Evolutionary conservation across 768 basidiomycete species (phyloP).

Genomic region (Cyclocybe aegerita): DNA sequence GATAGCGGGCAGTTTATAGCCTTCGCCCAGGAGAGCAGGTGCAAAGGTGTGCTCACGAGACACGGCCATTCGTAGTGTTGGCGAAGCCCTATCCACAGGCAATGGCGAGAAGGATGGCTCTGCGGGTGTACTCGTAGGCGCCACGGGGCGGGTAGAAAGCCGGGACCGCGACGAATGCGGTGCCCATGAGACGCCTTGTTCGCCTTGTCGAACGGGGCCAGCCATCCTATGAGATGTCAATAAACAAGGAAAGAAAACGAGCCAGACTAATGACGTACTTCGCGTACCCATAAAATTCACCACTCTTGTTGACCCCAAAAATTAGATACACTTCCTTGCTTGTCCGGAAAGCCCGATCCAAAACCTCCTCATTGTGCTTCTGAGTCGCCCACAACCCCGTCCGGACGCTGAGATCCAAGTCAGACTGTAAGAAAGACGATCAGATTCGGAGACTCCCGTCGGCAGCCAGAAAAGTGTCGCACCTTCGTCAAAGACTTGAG

Average conservation of each 20-base stretch:
- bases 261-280: slow-evolving; percentile 41
- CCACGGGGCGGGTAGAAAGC: not conserved
- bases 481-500: slow-evolving; percentile 86
- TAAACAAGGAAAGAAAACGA: slow-evolving; percentile 1
- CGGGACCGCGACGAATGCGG: slow-evolving; percentile 25
- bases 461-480: slow-evolving; percentile 15
- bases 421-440: slow-evolving; percentile 44
- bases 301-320: slow-evolving; percentile 91
- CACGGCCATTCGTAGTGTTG: not conserved
- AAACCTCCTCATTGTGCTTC: slow-evolving; percentile 84
- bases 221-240: slow-evolving; percentile 54
- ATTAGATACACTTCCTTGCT: slow-evolving; percentile 85
- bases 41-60: slow-evolving; percentile 32
- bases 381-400: slow-evolving; percentile 91
- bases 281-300: slow-evolving; percentile 94
- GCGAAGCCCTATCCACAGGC: slow-evolving; percentile 17
- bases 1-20: slow-evolving; percentile 29
- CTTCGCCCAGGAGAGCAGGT: slow-evolving; percentile 48
- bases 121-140: not conserved
- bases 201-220: slow-evolving; percentile 55
- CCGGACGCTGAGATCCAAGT: slow-evolving; percentile 78
- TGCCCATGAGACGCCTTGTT: slow-evolving; percentile 59
- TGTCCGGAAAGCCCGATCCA: slow-evolving; percentile 91
- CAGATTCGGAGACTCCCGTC: not conserved
- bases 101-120: slow-evolving; percentile 36